phyloP scores from a whole-genome alignment of 352 stramenopile genomes.

The Lagenidium giganteum region DNA sequence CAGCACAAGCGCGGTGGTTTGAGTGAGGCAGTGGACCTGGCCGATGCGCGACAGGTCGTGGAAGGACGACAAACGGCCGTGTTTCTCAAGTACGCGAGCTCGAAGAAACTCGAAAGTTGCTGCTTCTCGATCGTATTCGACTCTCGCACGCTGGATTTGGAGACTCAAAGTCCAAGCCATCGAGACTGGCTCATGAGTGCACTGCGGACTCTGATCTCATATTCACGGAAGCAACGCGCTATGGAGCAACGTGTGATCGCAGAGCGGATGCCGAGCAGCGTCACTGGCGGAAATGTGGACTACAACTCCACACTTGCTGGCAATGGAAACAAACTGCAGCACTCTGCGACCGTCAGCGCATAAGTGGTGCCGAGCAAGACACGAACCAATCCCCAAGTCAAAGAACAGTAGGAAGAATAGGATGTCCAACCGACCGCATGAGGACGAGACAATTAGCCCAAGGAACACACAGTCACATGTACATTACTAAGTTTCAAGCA shows the following conservation, averaged over 20 bases:
- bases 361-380: too few species aligned
- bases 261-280: too few species aligned
- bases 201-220: slow-evolving; percentile 66
- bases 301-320: too few species aligned
- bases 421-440: too few species aligned
- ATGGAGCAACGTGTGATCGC: slow-evolving; percentile 76
- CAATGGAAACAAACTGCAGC: too few species aligned
- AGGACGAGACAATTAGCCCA: too few species aligned
- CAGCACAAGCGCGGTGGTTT: slow-evolving; percentile 79
- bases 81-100: slow-evolving; percentile 71
- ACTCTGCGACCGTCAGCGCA: too few species aligned
- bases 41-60: slow-evolving; percentile 59
- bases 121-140: slow-evolving; percentile 77
- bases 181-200: slow-evolving; percentile 81
- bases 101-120: slow-evolving; percentile 28
- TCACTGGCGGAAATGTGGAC: too few species aligned
- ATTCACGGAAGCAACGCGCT: slow-evolving; percentile 62
- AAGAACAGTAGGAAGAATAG: too few species aligned
- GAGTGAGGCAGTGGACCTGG: slow-evolving; percentile 67
- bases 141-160: slow-evolving; percentile 72
- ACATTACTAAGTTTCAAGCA: too few species aligned
- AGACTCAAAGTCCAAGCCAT: slow-evolving; percentile 69
- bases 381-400: too few species aligned
- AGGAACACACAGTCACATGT: too few species aligned
- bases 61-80: slow-evolving; percentile 67